Base-by-base conservation (phyloP, 805 yeast species). In the Kluyveromyces starmeri region DNA sequence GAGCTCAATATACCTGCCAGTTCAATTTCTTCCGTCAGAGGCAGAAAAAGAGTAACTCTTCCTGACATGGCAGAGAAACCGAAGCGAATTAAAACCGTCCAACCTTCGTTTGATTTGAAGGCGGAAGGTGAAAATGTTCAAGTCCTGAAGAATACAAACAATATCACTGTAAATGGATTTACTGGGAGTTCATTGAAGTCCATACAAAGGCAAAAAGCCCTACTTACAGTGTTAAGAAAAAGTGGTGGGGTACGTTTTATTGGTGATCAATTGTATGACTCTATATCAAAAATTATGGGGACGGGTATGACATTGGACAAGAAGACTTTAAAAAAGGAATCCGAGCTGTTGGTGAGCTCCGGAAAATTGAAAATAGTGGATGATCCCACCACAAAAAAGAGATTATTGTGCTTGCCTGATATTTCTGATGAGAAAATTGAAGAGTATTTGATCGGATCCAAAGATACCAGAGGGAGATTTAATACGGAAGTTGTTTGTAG, bases 261-360 rank as follows among this genome's bases (percentile, higher is more conserved):
- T 1, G 68, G 71, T n/a, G 48, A 45, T 11, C 56, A 50, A 7
- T 57, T 77, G 22, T 48, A 61, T 24, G 61, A 58, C 7, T 52
- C 47, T 4, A 44, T 77, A 2, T 63, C 73, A n/a, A 62, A 58
- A 3, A 44, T 41, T 12, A 42, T 70, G 42, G 67, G 67, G 0
- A 61, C 70, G 10, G 53, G 53, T 1, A 61, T 59, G 3, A 33
- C 48, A 7, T 30, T 75, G 12, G 88, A 80, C 44, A 65, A 71
- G 21, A 68, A 66, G 34, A 80, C 88, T 0, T 46, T 72, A 9
- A 46, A 50, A 5, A 64, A 68, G 5, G 79, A 73, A 42, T 58
- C 71, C 0, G 42, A 45, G 1, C 32, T 47, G 22, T 41, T 58
- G 46, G 38, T 48, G 3, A 33, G 50, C 25, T 41, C 43, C 28